phyloP scores from a whole-genome alignment of 345 rosid species.

The Murraya koenigii region DNA sequence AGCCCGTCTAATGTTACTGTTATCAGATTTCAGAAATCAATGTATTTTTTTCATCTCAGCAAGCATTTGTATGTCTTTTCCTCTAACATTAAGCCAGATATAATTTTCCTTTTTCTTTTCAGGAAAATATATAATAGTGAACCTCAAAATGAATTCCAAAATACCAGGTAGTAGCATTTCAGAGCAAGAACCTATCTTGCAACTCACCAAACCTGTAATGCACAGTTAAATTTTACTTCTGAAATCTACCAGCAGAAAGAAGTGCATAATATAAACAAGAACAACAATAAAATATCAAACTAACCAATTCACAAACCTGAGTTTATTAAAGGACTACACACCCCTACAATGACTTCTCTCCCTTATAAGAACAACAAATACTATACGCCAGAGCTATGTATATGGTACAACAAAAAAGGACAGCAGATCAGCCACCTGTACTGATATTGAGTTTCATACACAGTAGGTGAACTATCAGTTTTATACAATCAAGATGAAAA shows the following conservation, averaged over 20 bases:
- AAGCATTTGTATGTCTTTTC: background rate
- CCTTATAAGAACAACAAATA: slow-evolving; percentile 22
- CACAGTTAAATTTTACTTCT: background rate
- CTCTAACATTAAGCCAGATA: background rate
- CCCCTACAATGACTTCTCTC: slow-evolving; percentile 29
- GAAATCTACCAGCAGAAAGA: background rate
- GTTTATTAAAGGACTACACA: slow-evolving; percentile 32
- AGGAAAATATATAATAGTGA: background rate
- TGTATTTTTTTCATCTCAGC: background rate
- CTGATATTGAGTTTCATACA: slow-evolving; percentile 15
- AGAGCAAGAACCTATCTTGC: background rate
- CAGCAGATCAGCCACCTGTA: slow-evolving; percentile 21
- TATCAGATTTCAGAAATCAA: too few species aligned
- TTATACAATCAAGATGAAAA: slow-evolving; percentile 13
- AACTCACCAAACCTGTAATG: background rate
- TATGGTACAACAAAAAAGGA: slow-evolving; percentile 28
- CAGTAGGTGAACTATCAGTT: slow-evolving; percentile 20
- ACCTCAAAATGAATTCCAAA: background rate
- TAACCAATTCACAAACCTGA: slow-evolving; percentile 35
- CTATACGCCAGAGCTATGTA: slow-evolving; percentile 45
- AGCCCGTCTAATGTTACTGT: too few species aligned
- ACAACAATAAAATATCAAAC: slow-evolving; percentile 22
- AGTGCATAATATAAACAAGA: slow-evolving; percentile 4
- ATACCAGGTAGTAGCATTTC: background rate
- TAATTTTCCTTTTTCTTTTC: background rate